Conservation (phyloP, 768 basidiomycete genomes). For the Crassisporium funariophilum region DNA sequence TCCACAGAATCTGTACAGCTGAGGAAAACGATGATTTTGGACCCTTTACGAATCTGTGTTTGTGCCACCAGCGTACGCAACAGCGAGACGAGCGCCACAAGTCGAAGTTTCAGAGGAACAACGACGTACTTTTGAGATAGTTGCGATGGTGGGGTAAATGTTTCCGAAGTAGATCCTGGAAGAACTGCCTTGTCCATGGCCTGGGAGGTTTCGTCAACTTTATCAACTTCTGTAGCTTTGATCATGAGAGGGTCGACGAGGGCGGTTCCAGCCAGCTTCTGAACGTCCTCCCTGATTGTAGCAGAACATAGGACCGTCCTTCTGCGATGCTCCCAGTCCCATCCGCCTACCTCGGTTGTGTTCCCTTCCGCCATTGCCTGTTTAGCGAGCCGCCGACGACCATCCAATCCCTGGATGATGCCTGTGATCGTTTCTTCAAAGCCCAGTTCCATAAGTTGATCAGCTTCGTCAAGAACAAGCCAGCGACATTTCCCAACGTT, state of each 20-base stretch:
- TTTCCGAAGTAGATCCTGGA: constrained; percentile 37
- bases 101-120: constrained; percentile 90
- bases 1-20: constrained; percentile 98
- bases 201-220: constrained; percentile 13
- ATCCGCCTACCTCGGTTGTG: constrained; percentile 74
- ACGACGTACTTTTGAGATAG: constrained; percentile 89
- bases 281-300: constrained; percentile 93
- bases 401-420: constrained; percentile 86
- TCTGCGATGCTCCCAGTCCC: constrained; percentile 80
- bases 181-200: constrained; percentile 9
- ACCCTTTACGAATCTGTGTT: constrained; percentile 49
- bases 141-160: constrained; percentile 93
- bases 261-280: constrained; percentile 85
- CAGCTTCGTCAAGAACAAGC: constrained; percentile 97
- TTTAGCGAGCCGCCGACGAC: constrained; percentile 71
- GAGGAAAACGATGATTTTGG: constrained; percentile 91
- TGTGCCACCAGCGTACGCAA: constrained; percentile 78
- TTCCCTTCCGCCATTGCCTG: constrained; percentile 69
- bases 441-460: constrained; percentile 96
- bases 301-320: constrained; percentile 95
- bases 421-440: constrained; percentile 95
- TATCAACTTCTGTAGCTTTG: constrained; percentile 65
- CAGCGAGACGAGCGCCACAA: constrained; percentile 87
- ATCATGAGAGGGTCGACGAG: constrained; percentile 81
- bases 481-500: constrained; percentile 93